phyloP scores from a whole-genome alignment of 805 yeast genomes.

The Ascoidea asiatica region DNA sequence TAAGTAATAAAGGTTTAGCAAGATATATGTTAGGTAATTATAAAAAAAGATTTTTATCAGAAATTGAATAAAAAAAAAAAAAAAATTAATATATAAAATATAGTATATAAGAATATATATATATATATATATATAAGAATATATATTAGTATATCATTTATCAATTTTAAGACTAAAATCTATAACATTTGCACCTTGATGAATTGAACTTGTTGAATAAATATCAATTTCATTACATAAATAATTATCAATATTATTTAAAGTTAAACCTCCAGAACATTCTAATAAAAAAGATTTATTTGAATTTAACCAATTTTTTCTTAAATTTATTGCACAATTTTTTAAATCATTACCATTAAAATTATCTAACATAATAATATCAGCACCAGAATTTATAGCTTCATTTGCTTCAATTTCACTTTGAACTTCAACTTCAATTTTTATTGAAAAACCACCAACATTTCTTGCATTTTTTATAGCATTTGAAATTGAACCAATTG shows the following conservation, averaged over 20 bases:
- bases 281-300: slow-evolving; percentile 53
- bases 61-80: slow-evolving; percentile 12
- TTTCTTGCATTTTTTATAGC: slow-evolving; percentile 69
- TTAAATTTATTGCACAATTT: slow-evolving; percentile 50
- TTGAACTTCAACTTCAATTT: slow-evolving; percentile 89
- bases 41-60: slow-evolving; percentile 30
- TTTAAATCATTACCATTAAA: slow-evolving; percentile 56
- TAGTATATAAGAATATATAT: not conserved
- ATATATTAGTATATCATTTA: slow-evolving; percentile 13
- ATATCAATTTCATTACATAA: slow-evolving; percentile 74
- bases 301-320: slow-evolving; percentile 33
- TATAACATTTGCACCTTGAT: slow-evolving; percentile 76
- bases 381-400: slow-evolving; percentile 93
- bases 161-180: slow-evolving; percentile 77
- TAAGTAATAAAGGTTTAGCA: slow-evolving; percentile 25
- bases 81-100: no score
- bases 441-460: slow-evolving; percentile 80
- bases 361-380: slow-evolving; percentile 88
- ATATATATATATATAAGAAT: not conserved
- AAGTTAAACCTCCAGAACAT: slow-evolving; percentile 83
- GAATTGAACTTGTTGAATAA: slow-evolving; percentile 82
- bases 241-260: slow-evolving; percentile 48
- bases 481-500: slow-evolving; percentile 80
- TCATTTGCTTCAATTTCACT: slow-evolving; percentile 77
- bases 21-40: slow-evolving; percentile 42